Conservation (phyloP, 345 rosid species). For the Hirschfeldia incana region DNA sequence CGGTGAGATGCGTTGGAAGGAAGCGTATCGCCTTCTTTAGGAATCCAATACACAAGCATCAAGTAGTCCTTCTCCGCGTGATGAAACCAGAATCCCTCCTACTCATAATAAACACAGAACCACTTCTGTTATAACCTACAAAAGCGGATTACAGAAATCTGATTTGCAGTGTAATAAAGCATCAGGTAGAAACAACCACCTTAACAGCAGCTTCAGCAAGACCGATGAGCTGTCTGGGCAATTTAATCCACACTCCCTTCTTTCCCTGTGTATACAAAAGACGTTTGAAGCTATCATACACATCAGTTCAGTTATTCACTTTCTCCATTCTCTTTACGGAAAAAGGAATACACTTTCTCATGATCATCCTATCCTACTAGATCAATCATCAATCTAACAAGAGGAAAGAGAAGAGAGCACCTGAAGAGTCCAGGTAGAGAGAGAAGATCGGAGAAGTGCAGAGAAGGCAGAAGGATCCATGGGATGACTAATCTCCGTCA, state of each 20-base stretch:
- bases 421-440: slow-evolving; percentile 69
- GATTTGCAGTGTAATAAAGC: background rate
- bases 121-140: background rate
- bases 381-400: background rate
- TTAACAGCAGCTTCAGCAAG: slow-evolving; percentile 77
- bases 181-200: slow-evolving; percentile 43
- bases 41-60: slow-evolving; percentile 91
- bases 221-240: slow-evolving; percentile 64
- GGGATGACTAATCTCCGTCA: slow-evolving; percentile 57
- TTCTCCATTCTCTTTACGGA: slow-evolving; percentile 1
- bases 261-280: slow-evolving; percentile 56
- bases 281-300: background rate
- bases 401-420: slow-evolving; percentile 30
- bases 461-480: slow-evolving; percentile 60
- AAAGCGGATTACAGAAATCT: background rate
- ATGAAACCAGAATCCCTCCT: slow-evolving; percentile 94
- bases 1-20: slow-evolving; percentile 89
- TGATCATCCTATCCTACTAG: background rate
- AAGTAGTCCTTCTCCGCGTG: slow-evolving; percentile 82
- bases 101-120: slow-evolving; percentile 24
- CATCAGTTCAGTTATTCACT: background rate
- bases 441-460: slow-evolving; percentile 55
- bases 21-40: slow-evolving; percentile 55
- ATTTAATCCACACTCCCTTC: slow-evolving; percentile 86
- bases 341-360: too few relatives aligned